Conservation (phyloP, 139 green algal species). For the Coelastrella sp. region DNA sequence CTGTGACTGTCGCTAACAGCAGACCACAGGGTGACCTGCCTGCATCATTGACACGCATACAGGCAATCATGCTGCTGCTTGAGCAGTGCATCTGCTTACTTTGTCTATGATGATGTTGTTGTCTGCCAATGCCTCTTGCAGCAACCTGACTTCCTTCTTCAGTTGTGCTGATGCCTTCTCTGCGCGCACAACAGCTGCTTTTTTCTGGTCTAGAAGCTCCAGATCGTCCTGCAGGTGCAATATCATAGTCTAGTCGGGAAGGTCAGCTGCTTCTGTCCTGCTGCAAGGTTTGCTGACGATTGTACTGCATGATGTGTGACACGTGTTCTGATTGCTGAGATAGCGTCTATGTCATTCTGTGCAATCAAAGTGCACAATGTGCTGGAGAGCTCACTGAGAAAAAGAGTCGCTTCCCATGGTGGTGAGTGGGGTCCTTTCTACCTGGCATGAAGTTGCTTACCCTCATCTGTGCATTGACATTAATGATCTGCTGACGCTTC, state of each 20-base stretch:
- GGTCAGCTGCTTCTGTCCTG: no score
- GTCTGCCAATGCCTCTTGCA: conserved; percentile 80
- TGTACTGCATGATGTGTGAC: neutral
- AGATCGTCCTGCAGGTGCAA: conserved; percentile 61
- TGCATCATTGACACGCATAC: no score
- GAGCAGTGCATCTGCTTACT: no score
- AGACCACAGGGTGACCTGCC: no score
- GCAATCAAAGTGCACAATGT: neutral
- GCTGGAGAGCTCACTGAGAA: no score
- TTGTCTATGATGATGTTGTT: conserved; percentile 85
- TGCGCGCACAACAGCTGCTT: conserved; percentile 63
- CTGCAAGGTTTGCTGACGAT: no score
- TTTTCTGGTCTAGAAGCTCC: conserved; percentile 61
- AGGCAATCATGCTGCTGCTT: no score
- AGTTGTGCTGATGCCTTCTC: conserved; percentile 61
- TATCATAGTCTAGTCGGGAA: neutral
- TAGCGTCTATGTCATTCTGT: neutral
- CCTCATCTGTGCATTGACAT: conserved; percentile 66
- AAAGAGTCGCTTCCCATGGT: no score
- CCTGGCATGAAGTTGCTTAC: conserved; percentile 53
- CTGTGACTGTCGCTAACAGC: neutral
- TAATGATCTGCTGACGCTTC: conserved; percentile 76
- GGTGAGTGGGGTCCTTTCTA: no score
- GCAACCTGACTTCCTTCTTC: conserved; percentile 70
- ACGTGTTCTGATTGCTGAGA: neutral